Base-by-base conservation (phyloP, 75 land plant species). In the Pseudotsuga menziesii region DNA sequence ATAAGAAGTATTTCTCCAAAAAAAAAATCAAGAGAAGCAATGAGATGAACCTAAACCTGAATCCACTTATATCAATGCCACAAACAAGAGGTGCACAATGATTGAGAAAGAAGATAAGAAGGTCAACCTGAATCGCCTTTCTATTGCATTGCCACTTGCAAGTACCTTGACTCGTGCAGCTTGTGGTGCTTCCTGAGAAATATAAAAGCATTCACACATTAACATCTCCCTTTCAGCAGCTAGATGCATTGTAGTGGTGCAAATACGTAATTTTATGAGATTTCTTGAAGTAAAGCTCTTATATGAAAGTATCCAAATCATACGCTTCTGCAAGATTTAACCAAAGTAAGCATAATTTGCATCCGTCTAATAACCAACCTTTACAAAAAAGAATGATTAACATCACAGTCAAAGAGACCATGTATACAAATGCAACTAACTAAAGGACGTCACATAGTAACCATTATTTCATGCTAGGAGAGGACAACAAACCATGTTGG, bases 111-210 rank as follows among this genome's bases (percentile, higher is more conserved):
- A 32, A 80, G 20, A 55, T 70, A 19, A n/a, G 29, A 56, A 36
- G 6, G 23, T 27, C 22, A 44, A 93, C 98, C 98, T 95, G 91
- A 89, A 93, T 79, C 94, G 85, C 61, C 98, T 85, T 82, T 95
- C 98, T 23, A 90, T 93, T 56, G 94, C 82, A 84, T 93, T 95
- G 39, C 98, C 98, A 78, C 94, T 95, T 25, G 98, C 96, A 70
- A 95, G 80, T 1, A 95, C 98, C 81, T 95, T 95, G 69, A 95
- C 98, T 32, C 98, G 82, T 59, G 98, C 98, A 78, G 96, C 88
- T 85, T 93, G 96, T 72, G 98, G 98, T 75, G 98, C 85, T 78
- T 88, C 94, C 98, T 95, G 83, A 19, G 48, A 6, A 69, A 41
- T 20, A 69, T 3, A 69, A 8, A 39, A 29, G 39, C 2, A 48